A percentile compares a stretch with the other conserved stretches of the same genome.
Conservation (phyloP, 2,329 filamentous ascomycete genomes). For the Cladosporium austrohemisphaericum region DNA sequence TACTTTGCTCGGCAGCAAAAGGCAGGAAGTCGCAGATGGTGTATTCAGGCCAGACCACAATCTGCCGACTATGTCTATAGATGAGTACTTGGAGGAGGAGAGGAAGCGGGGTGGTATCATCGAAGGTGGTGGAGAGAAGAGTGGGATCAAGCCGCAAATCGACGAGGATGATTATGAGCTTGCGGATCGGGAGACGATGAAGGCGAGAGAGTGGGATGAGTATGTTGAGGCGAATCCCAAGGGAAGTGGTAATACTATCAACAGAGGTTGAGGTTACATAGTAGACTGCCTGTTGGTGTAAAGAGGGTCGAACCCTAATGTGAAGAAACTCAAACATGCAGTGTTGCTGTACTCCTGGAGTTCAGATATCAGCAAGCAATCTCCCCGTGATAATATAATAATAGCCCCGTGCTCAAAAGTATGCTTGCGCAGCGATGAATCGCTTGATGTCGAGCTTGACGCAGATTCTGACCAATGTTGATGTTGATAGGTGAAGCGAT, state of each 20-base stretch:
- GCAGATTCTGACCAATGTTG: too few relatives aligned
- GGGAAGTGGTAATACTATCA: conserved; percentile 77
- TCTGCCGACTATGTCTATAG: conserved; percentile 94
- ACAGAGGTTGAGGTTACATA: conserved; percentile 67
- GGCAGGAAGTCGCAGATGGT: conserved; percentile 69
- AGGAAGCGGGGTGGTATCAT: conserved; percentile 79
- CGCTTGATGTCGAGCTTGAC: too few relatives aligned
- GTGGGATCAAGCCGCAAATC: conserved; percentile 62
- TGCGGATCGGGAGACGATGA: conserved; percentile 85
- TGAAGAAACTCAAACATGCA: too few relatives aligned
- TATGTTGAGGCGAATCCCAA: conserved; percentile 85
- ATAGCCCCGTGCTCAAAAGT: too few relatives aligned
- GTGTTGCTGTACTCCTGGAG: too few relatives aligned
- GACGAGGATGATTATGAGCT: conserved; percentile 91
- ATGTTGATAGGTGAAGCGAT: too few relatives aligned
- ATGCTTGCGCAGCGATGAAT: too few relatives aligned
- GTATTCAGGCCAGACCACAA: conserved; percentile 92
- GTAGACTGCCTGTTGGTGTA: too few relatives aligned
- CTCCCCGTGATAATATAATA: too few relatives aligned
- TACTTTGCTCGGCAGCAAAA: conserved; percentile 68
- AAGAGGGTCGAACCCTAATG: too few relatives aligned
- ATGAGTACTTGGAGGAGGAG: conserved; percentile 96
- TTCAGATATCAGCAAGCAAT: too few relatives aligned
- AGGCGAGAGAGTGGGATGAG: conserved; percentile 93
- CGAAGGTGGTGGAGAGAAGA: conserved; percentile 79